Conservation (phyloP, 257 asterid genomes). For the Fraxinus quadrangulata region DNA sequence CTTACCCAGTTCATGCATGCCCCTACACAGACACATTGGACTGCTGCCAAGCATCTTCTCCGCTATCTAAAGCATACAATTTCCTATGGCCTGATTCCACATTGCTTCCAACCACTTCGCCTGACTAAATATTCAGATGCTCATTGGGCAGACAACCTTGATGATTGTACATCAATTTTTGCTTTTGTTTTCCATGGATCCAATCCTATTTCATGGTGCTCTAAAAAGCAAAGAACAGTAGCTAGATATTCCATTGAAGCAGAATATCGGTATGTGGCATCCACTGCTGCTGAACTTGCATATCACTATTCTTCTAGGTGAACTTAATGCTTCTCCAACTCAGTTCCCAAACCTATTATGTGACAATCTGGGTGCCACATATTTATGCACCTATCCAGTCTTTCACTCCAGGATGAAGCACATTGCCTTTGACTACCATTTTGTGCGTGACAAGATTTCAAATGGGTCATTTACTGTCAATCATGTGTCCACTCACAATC, state of each 20-base stretch:
- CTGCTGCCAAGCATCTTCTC: background rate
- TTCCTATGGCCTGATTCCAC: background rate
- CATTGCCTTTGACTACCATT: too few species aligned
- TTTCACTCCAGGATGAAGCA: too few species aligned
- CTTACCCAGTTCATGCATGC: slow-evolving; percentile 3
- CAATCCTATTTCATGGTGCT: background rate
- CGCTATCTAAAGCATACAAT: background rate
- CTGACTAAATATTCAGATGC: background rate
- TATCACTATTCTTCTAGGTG: background rate
- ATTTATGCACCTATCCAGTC: too few species aligned
- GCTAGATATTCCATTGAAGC: slow-evolving; percentile 1
- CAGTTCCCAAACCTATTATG: background rate
- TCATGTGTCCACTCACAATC: too few species aligned
- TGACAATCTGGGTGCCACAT: too few species aligned
- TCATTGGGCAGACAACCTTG: too few species aligned
- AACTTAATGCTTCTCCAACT: background rate
- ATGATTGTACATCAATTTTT: too few species aligned
- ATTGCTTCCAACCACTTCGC: too few species aligned
- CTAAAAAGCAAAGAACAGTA: background rate
- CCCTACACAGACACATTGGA: background rate
- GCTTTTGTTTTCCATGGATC: background rate
- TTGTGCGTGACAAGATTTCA: too few species aligned
- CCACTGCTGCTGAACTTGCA: background rate
- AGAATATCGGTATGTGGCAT: background rate
- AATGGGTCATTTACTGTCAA: too few species aligned